Evolutionary conservation across 23 red algal genomes (phyloP), one percentile per base, ranked within the genome.

Genomic region (Pyropia yezoensis): DNA sequence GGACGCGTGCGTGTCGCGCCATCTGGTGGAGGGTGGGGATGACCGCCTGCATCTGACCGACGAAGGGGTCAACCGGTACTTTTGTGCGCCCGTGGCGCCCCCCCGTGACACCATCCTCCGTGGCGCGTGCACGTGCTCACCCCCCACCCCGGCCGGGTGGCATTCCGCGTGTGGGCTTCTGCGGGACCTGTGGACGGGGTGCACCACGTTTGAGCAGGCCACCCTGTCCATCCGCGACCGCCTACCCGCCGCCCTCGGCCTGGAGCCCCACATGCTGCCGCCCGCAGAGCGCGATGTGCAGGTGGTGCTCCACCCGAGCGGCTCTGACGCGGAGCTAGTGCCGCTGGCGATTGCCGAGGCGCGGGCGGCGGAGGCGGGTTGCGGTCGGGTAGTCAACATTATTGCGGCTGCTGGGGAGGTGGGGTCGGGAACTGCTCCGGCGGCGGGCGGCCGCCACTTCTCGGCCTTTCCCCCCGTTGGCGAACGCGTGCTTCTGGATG

Each of bases 381-480:
- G 70, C 70, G 25, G 33, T 15, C 70, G 56, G n/a, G 66, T 89
- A 23, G 74, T 89, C 17, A 89, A 89, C 50, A 70, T 89, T 23
- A 73, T 89, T 26, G 76, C 75, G 18, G 85, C 85, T 3, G 85
- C 85, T 16, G 85, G 85, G 24, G 85, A 89, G 54, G 85, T 89
- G 52, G 85, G 85, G 17, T 89, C 85, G 49, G 85, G 85, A 2
- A 80, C 85, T 22, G 85, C 85, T 7, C 65, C 74, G 39, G 85
- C 85, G 6, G 85, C 85, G 14, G 85, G 56, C 13, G 85, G 85
- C 14, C 64, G 68, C 18, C 85, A 89, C 32, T 89, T 89, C 34
- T 80, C 75, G 19, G 52, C 50, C 32, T 75, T 81, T 39, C 54
- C 75, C 13, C 85, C 85, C 29, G 65, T 39, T 63, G 85, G 85